These are phyloP conservation scores for Heracleum sosnowskyi DNA, from an alignment of 129 eudicot genomes.

Conservation along the genomic window DNA sequence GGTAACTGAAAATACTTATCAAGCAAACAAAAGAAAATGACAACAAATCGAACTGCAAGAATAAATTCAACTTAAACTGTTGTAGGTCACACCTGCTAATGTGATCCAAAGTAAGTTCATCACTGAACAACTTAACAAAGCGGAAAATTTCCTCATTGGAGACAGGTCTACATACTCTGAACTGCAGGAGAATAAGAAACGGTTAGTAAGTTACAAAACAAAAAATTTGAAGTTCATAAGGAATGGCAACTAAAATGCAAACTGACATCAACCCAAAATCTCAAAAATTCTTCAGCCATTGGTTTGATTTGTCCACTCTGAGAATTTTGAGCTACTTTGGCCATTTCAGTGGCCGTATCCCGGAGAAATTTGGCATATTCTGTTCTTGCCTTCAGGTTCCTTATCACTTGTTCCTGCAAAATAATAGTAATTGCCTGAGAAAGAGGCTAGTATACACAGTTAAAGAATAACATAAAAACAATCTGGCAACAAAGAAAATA, in stretches of 20 bases:
- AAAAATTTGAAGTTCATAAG: not conserved
- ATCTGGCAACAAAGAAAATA: too few relatives aligned
- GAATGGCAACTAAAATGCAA: not conserved
- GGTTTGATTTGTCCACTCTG: constrained; percentile 79
- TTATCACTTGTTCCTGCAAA: constrained; percentile 63
- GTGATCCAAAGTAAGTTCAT: constrained; percentile 85
- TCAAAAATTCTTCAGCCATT: constrained; percentile 88
- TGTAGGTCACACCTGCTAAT: constrained; percentile 59
- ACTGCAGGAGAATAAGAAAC: constrained; percentile 37
- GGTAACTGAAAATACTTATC: not conserved
- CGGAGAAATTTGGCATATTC: constrained; percentile 94
- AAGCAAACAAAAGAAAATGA: not conserved
- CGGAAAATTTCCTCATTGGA: constrained; percentile 82
- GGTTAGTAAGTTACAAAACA: constrained; percentile 12
- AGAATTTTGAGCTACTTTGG: constrained; percentile 79
- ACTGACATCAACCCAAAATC: constrained; percentile 61
- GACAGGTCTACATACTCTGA: constrained; percentile 61
- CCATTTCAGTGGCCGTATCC: constrained; percentile 94
- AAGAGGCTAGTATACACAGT: not conserved
- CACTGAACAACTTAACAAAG: constrained; percentile 87
- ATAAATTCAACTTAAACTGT: not conserved
- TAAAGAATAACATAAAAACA: too few relatives aligned
- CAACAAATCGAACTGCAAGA: not conserved
- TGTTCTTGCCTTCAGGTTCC: constrained; percentile 78
- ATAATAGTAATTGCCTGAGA: not conserved